Base-by-base conservation (phyloP, 345 rosid genomes). In the Citrus reticulata region DNA sequence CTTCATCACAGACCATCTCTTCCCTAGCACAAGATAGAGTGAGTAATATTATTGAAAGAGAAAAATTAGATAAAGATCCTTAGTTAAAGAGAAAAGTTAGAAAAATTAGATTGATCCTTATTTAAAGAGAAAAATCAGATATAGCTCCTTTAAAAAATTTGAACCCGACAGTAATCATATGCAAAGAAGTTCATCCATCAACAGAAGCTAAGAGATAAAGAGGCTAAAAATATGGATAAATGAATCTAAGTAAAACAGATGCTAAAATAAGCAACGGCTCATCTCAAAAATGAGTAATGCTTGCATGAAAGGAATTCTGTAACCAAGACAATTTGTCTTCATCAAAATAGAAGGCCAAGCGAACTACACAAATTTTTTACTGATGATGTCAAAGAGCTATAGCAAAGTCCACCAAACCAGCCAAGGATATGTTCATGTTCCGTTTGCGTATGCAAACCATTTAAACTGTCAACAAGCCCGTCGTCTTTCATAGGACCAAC, bases 1-100 rank as follows among this genome's bases (percentile, higher is more conserved):
- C 97, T 89, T 93, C 98, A 76, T 90, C 95, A 81, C 97, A 93
- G 63, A 84, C 94, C 75, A 85, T 80, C 84, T 91, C 97, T 79
- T 92, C 98, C 73, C 94, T 93, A 78, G 54, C 27, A 72, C 74
- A 73, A 77, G 40, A 59, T 64, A 79, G 22, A 19, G 64, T 55
- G 51, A 54, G 2, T 4, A 39, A 58, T 6, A 42, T 40, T 22
- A 37, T 4, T 16, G 34, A 25, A 22, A 58, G 13, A 27, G 1
- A 42, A 42, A 42, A 69, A 40, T 42, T 8, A 77, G 35, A 20
- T 61, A n/a, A 8, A 42, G 62, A 61, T 58, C 77, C 25, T 42
- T 14, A 1, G 5, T 7, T 30, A 32, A 9, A 24, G 25, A 34
- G 14, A 35, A 27, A 76, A 46, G 24, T 20, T 66, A 10, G 51